phyloP scores from a whole-genome alignment of 2,329 filamentous ascomycete species.

The Chaetomiaceae sp. region DNA sequence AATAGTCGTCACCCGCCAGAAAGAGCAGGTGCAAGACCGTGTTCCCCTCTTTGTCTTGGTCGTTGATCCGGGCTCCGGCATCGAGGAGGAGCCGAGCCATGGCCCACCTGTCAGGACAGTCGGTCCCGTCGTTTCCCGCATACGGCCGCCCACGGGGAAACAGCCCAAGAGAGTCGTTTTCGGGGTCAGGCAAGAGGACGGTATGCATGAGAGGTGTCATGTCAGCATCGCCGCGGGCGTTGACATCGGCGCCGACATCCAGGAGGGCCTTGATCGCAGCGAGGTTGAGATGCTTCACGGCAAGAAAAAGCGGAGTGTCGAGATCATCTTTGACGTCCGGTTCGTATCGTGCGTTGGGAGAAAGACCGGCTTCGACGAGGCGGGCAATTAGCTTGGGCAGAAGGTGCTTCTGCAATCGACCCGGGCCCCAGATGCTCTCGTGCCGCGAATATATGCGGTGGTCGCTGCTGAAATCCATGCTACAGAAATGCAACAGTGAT shows the following conservation, averaged over 20 bases:
- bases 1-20: too few species aligned
- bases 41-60: slow-evolving; percentile 5
- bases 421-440: not conserved
- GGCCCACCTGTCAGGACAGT: not conserved
- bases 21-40: slow-evolving; percentile 8
- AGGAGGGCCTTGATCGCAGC: not conserved
- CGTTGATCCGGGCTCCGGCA: not conserved
- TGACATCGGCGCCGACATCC: not conserved
- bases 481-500: not conserved
- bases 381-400: not conserved
- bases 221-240: not conserved
- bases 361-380: not conserved
- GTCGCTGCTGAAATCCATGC: not conserved
- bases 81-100: not conserved
- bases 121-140: too few species aligned
- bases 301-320: not conserved
- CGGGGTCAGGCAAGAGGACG: not conserved
- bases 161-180: too few species aligned
- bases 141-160: too few species aligned
- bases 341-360: not conserved
- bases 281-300: not conserved
- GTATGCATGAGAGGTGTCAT: not conserved
- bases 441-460: not conserved
- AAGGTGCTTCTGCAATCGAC: not conserved
- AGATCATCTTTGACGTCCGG: not conserved